Conservation (phyloP, 768 basidiomycete species). For the Suillus bovinus region DNA sequence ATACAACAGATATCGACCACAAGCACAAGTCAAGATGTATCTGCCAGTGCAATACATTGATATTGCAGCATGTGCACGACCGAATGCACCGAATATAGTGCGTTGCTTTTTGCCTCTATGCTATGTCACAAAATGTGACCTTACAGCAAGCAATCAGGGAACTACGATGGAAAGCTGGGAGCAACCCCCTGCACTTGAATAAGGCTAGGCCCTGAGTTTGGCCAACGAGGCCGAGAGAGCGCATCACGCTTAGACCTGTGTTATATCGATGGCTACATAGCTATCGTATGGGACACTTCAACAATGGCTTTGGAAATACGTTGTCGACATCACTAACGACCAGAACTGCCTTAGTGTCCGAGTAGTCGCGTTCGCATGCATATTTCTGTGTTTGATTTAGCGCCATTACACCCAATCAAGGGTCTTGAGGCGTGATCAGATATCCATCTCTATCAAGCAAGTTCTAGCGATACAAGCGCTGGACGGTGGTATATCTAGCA, state of each 20-base stretch:
- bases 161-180: no score
- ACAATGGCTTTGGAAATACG: neutral
- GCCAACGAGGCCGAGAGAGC: no score
- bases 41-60: neutral
- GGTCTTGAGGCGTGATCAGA: no score
- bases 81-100: neutral
- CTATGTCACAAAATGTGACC: no score
- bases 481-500: neutral
- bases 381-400: no score
- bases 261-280: neutral
- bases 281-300: neutral
- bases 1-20: neutral
- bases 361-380: no score
- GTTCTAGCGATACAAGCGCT: neutral
- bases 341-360: neutral
- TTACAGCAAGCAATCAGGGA: no score
- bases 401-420: no score
- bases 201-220: no score
- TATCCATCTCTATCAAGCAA: neutral
- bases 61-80: neutral
- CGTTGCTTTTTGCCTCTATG: no score
- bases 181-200: no score
- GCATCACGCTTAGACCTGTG: neutral
- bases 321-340: neutral
- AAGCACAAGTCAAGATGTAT: neutral